phyloP scores from a whole-genome alignment of 1,284 basidiomycete genomes.

The Moesziomyces antarcticus region DNA sequence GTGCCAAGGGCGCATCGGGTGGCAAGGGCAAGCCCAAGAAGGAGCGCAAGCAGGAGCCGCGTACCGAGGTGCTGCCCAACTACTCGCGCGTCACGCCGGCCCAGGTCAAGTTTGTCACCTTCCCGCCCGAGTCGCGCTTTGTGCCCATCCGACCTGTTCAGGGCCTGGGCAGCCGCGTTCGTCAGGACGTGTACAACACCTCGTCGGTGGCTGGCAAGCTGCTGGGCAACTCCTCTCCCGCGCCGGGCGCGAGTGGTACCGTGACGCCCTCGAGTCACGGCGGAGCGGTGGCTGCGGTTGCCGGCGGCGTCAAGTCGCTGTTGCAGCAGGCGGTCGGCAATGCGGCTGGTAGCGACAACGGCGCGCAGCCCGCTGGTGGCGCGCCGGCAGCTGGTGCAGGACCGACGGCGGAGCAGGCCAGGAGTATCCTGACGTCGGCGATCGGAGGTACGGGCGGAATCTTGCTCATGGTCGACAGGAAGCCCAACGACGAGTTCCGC shows the following conservation, averaged over 20 bases:
- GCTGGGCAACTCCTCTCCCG: slow-evolving; percentile 53
- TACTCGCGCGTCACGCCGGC: slow-evolving; percentile 92
- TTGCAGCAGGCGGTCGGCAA: slow-evolving; percentile 38
- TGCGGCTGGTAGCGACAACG: slow-evolving; percentile 20
- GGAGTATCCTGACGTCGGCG: slow-evolving; percentile 50
- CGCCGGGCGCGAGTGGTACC: slow-evolving; percentile 52
- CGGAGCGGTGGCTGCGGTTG: slow-evolving; percentile 1
- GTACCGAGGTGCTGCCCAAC: slow-evolving; percentile 82
- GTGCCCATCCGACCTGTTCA: slow-evolving; percentile 85
- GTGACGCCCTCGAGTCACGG: slow-evolving; percentile 40
- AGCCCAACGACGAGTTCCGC: slow-evolving; percentile 53
- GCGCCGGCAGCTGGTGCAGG: slow-evolving; percentile 6
- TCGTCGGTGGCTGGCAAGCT: slow-evolving; percentile 51
- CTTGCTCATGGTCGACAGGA: slow-evolving; percentile 60
- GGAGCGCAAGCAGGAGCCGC: slow-evolving; percentile 78
- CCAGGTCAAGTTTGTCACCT: slow-evolving; percentile 85
- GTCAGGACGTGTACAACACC: slow-evolving; percentile 57
- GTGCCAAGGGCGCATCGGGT: slow-evolving; percentile 23
- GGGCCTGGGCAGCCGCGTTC: slow-evolving; percentile 38
- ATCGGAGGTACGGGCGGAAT: slow-evolving; percentile 64
- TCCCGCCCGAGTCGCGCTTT: slow-evolving; percentile 82
- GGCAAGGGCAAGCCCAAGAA: slow-evolving; percentile 43
- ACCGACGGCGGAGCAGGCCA: slow-evolving; percentile 45
- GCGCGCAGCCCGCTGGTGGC: slow-evolving; percentile 1
- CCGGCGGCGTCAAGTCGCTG: slow-evolving; percentile 20